A percentile compares a stretch with the other conserved stretches of the same genome.
phyloP scores from a whole-genome alignment of 371 early-diverging fungal species.

The Rhizomucor pusillus region DNA sequence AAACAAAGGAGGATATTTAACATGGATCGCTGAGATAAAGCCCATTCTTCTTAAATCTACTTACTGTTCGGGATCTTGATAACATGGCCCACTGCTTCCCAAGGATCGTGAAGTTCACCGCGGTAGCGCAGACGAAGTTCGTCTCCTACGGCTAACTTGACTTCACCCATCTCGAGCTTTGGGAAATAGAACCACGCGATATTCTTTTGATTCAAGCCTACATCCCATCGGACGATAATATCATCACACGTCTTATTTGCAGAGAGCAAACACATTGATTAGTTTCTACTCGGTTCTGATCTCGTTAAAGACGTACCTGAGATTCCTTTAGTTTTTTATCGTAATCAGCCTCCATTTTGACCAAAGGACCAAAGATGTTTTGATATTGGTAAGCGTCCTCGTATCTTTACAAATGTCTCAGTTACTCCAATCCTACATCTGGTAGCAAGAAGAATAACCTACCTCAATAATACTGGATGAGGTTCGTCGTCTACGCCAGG shows the following conservation, averaged over 20 bases:
- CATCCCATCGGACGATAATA: constrained; percentile 95
- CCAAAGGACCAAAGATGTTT: constrained; percentile 93
- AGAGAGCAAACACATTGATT: not conserved
- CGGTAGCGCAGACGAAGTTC: constrained; percentile 88
- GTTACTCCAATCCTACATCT: not conserved
- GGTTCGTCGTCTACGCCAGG: constrained; percentile 87
- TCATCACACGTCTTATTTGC: constrained; percentile 94
- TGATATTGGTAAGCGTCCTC: constrained; percentile 98
- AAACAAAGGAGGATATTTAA: not conserved
- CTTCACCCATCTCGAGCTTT: constrained; percentile 89
- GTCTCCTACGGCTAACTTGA: constrained; percentile 95
- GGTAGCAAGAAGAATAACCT: too few relatives aligned
- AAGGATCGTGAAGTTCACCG: constrained; percentile 82
- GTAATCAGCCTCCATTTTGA: constrained; percentile 96
- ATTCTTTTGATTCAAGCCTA: constrained; percentile 92
- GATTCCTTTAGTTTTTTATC: constrained; percentile 94
- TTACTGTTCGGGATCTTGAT: constrained; percentile 93
- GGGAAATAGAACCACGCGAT: constrained; percentile 93
- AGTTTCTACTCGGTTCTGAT: not conserved
- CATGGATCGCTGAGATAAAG: too few relatives aligned
- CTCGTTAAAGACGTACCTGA: constrained; percentile 50
- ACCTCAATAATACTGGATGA: constrained; percentile 75
- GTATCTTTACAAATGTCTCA: constrained; percentile 70
- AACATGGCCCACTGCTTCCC: constrained; percentile 92
- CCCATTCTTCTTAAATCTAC: too few relatives aligned